phyloP scores from a whole-genome alignment of 2,329 filamentous ascomycete species.

The Chalara sp. region DNA sequence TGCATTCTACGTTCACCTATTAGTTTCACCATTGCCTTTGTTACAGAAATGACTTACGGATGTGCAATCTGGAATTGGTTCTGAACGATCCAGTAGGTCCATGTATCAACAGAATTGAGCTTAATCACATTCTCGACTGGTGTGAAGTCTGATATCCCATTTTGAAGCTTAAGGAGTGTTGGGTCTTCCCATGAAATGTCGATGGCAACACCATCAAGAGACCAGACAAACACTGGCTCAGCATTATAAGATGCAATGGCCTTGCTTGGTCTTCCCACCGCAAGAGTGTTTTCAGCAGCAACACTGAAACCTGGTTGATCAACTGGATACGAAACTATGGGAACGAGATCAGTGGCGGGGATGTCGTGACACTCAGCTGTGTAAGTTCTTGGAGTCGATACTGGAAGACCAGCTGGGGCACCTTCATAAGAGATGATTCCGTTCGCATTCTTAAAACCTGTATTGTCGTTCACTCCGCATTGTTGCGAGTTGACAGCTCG shows the following conservation, averaged over 20 bases:
- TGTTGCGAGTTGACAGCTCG: background rate
- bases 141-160: background rate
- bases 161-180: background rate
- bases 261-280: background rate
- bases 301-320: background rate
- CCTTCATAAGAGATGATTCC: background rate
- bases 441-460: background rate
- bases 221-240: background rate
- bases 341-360: background rate
- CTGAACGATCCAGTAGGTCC: background rate
- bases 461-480: background rate
- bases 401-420: background rate
- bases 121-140: background rate
- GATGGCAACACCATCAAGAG: background rate
- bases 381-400: background rate
- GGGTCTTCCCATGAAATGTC: background rate
- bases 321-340: background rate
- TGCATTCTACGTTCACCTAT: background rate
- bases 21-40: background rate
- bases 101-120: background rate
- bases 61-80: background rate
- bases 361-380: background rate
- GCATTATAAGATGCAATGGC: background rate
- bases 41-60: background rate
- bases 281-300: background rate